Percentiles rank a stretch among this genome's conserved stretches.
Conservation (phyloP, 495 filamentous ascomycete genomes). For the Xylaria acuta region DNA sequence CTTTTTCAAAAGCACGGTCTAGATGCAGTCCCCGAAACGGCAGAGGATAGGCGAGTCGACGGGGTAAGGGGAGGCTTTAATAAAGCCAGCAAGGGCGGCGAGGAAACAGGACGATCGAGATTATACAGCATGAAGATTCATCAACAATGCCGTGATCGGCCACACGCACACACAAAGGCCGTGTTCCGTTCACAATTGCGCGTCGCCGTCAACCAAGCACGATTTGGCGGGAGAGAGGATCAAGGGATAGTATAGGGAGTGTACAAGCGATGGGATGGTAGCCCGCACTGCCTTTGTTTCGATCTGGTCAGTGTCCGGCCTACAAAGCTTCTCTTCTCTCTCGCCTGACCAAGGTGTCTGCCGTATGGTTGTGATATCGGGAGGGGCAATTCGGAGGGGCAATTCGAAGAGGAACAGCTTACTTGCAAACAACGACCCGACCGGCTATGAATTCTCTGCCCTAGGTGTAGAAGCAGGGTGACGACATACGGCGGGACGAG, state of each 20-base stretch:
- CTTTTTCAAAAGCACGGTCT: conserved; percentile 18
- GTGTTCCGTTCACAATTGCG: conserved; percentile 7
- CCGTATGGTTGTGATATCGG: not conserved
- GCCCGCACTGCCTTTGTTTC: conserved; percentile 17
- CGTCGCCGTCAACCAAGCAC: not conserved
- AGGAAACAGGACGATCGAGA: conserved; percentile 6
- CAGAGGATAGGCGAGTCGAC: not conserved
- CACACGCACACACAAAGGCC: not conserved
- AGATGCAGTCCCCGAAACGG: not conserved
- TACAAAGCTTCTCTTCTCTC: not conserved
- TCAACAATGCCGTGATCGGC: conserved; percentile 3
- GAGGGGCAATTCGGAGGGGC: not conserved
- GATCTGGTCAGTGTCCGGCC: conserved; percentile 10
- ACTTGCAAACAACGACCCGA: conserved; percentile 10
- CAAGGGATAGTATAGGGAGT: not conserved
- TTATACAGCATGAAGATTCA: conserved; percentile 4
- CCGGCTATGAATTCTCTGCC: conserved; percentile 8
- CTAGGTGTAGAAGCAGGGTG: conserved; percentile 1
- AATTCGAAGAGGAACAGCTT: not conserved
- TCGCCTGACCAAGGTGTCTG: not conserved
- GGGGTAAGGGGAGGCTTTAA: not conserved
- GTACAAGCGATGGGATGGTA: not conserved
- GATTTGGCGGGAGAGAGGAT: not conserved
- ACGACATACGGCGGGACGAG: conserved; percentile 5
- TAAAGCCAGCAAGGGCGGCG: not conserved